Percentiles rank a stretch among this genome's conserved stretches.
Evolutionary conservation across 305 asterid genomes (phyloP).

Genomic region (Rubia peregrina): DNA sequence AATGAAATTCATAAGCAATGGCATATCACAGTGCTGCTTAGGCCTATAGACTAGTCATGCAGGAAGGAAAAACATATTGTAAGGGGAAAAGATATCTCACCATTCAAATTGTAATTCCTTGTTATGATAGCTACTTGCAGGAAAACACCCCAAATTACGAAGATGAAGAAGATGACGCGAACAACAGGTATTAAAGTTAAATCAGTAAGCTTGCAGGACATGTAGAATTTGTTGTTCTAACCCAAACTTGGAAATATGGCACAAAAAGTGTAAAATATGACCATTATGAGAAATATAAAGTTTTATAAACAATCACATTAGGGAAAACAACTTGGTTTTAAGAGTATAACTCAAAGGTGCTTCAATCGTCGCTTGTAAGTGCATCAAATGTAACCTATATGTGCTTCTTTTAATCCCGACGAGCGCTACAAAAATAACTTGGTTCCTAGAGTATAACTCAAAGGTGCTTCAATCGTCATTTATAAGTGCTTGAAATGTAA

Average conservation of each 20-base stretch:
- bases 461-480: no score
- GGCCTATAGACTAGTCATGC: neutral
- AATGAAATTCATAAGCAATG: neutral
- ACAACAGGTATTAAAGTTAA: conserved; percentile 10
- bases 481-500: no score
- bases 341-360: no score
- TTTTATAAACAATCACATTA: no score
- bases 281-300: no score
- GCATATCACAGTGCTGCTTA: neutral
- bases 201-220: conserved; percentile 35
- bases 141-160: conserved; percentile 35
- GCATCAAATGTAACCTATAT: no score
- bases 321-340: no score
- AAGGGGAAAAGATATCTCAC: conserved; percentile 20
- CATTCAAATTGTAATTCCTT: conserved; percentile 47
- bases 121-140: conserved; percentile 40
- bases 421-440: no score
- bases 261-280: conserved; percentile 5
- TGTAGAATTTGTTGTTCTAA: conserved; percentile 44
- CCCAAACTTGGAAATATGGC: conserved; percentile 35
- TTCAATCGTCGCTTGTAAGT: no score
- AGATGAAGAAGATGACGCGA: conserved; percentile 16
- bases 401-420: no score
- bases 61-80: neutral
- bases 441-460: no score